Conservation (phyloP, 75 land plant species). For the Selaginella tamariscina region DNA sequence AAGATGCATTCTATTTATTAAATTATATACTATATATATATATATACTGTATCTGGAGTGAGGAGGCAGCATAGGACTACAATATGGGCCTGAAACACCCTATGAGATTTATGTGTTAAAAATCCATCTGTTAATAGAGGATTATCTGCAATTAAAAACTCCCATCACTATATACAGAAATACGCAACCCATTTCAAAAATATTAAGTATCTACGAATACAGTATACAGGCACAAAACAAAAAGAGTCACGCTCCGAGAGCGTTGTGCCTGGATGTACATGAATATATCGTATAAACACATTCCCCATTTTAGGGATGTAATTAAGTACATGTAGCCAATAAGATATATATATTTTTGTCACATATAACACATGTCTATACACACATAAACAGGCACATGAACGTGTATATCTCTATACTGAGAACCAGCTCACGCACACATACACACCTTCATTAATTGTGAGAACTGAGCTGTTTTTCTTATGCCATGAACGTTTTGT, state of each 20-base stretch:
- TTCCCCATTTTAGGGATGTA: no score
- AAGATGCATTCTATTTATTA: not conserved
- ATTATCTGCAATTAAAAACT: not conserved
- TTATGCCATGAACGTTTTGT: conserved; percentile 52
- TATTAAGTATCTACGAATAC: not conserved
- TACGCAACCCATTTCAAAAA: no score
- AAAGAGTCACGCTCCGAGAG: not conserved
- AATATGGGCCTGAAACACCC: conserved; percentile 45
- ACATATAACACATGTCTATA: no score
- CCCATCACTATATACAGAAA: no score
- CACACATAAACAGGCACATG: no score
- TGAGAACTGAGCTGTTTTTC: conserved; percentile 4
- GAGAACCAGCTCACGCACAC: no score
- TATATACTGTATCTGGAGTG: conserved; percentile 54
- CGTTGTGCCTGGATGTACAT: not conserved
- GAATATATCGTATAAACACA: no score
- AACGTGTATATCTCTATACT: no score
- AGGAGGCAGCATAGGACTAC: conserved; percentile 61
- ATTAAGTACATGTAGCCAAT: no score
- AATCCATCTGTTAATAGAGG: not conserved
- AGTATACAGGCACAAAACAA: not conserved
- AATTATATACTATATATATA: not conserved
- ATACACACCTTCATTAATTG: no score
- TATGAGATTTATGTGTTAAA: not conserved
- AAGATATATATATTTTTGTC: no score